Conservation (phyloP, 2,329 filamentous ascomycete species). For the Canariomyces notabilis region DNA sequence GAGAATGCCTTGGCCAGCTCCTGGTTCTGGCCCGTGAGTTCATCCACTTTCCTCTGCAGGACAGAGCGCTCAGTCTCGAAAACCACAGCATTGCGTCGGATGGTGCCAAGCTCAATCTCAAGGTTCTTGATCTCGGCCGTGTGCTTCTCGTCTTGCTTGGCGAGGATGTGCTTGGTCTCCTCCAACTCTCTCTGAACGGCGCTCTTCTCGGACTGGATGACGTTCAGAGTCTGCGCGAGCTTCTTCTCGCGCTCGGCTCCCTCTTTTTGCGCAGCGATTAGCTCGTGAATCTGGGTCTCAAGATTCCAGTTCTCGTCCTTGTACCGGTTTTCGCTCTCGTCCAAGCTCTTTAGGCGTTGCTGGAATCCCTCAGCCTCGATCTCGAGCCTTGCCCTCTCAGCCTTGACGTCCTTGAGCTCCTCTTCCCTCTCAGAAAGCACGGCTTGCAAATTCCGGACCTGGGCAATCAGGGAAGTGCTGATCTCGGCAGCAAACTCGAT, state of each 20-base stretch:
- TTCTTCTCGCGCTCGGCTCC: conserved; percentile 78
- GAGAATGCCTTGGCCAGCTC: conserved; percentile 83
- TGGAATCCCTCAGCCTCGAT: conserved; percentile 73
- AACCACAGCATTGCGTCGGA: conserved; percentile 73
- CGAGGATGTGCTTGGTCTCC: conserved; percentile 74
- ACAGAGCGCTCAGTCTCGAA: conserved; percentile 73
- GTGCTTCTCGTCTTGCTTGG: conserved; percentile 78
- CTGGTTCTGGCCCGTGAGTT: conserved; percentile 82
- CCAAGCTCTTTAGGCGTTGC: conserved; percentile 73
- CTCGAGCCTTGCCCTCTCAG: conserved; percentile 75
- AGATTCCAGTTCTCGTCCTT: conserved; percentile 99
- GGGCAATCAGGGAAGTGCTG: conserved; percentile 87
- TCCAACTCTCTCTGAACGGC: conserved; percentile 80
- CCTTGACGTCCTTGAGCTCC: conserved; percentile 66
- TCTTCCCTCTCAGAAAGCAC: conserved; percentile 86
- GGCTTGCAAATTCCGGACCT: conserved; percentile 84
- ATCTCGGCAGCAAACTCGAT: conserved; percentile 99
- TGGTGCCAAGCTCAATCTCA: conserved; percentile 79
- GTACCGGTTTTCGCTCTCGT: conserved; percentile 92
- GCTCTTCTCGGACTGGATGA: conserved; percentile 69
- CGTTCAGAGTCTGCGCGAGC: conserved; percentile 65
- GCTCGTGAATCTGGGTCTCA: conserved; percentile 85
- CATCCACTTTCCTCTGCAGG: conserved; percentile 80
- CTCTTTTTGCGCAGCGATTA: conserved; percentile 68
- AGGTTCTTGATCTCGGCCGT: conserved; percentile 71